phyloP scores from a whole-genome alignment of 768 basidiomycete species.

The Tulasnella sp. region DNA sequence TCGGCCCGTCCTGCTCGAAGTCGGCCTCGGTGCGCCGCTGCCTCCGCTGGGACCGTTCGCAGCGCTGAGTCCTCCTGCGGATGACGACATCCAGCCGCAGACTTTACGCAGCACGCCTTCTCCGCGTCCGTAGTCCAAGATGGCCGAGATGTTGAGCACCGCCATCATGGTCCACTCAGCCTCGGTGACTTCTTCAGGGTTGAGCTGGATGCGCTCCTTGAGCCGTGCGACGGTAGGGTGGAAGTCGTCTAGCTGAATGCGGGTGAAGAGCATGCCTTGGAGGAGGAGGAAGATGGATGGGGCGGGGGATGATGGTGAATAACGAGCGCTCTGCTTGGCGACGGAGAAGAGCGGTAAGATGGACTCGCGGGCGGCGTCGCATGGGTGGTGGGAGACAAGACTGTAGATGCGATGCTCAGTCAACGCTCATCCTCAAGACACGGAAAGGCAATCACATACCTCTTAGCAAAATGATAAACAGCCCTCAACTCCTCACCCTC shows the following conservation, averaged over 20 bases:
- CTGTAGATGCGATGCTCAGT: conserved; percentile 48
- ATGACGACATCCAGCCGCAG: conserved; percentile 49
- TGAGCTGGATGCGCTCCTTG: conserved; percentile 82
- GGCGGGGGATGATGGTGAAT: conserved; percentile 41
- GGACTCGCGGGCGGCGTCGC: conserved; percentile 85
- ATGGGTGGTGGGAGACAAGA: conserved; percentile 89
- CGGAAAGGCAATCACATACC: conserved; percentile 54
- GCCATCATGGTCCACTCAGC: conserved; percentile 99
- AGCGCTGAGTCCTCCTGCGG: conserved; percentile 22
- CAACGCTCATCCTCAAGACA: background rate
- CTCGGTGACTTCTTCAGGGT: conserved; percentile 64
- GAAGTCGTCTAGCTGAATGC: conserved; percentile 93
- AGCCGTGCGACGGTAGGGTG: conserved; percentile 77
- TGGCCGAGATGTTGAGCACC: conserved; percentile 73
- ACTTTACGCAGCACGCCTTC: conserved; percentile 69
- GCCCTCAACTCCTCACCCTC: conserved; percentile 80
- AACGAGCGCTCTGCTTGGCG: conserved; percentile 53
- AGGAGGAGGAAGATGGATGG: conserved; percentile 87
- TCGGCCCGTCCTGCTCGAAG: background rate
- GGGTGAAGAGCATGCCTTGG: conserved; percentile 97
- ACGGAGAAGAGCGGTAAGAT: conserved; percentile 86
- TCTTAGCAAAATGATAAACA: conserved; percentile 93
- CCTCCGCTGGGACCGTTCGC: background rate
- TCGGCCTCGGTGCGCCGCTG: background rate
- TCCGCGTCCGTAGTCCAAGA: conserved; percentile 86